Conservation (phyloP, 1,284 basidiomycete genomes). For the Marasmius sp. region DNA sequence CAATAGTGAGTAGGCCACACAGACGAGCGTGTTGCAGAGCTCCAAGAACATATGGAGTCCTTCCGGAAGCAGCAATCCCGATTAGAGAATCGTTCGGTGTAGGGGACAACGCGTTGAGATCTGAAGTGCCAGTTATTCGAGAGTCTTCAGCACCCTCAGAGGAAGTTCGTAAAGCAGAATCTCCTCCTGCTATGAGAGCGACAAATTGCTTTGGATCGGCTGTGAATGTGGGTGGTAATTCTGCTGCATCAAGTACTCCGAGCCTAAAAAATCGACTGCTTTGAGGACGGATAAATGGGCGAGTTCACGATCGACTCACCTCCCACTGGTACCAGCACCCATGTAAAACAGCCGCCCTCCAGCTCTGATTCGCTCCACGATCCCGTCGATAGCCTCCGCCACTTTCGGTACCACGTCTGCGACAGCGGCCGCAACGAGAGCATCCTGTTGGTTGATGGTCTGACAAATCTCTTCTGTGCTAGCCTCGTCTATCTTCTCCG, state of each 20-base stretch:
- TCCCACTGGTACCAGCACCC: conserved; percentile 32
- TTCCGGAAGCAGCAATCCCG: conserved; percentile 30
- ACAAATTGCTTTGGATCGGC: conserved; percentile 15
- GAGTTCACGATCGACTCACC: conserved; percentile 18
- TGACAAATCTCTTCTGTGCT: conserved; percentile 29
- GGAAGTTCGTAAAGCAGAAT: conserved; percentile 26
- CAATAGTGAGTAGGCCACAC: conserved; percentile 26
- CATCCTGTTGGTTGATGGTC: conserved; percentile 29
- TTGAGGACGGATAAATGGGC: not conserved
- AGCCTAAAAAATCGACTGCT: conserved; percentile 15
- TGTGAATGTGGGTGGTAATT: conserved; percentile 19
- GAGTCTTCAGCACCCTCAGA: conserved; percentile 27
- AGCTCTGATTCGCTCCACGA: conserved; percentile 22
- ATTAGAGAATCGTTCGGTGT: conserved; percentile 25
- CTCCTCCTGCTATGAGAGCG: conserved; percentile 30
- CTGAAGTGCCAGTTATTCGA: conserved; percentile 12
- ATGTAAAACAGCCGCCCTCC: conserved; percentile 31
- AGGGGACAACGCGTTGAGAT: conserved; percentile 23
- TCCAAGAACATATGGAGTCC: conserved; percentile 33
- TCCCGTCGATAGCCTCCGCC: conserved; percentile 26
- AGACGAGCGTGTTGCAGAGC: conserved; percentile 24
- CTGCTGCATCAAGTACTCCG: conserved; percentile 29
- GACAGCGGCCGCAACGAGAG: conserved; percentile 23
- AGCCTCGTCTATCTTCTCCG: conserved; percentile 23
- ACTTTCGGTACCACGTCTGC: conserved; percentile 25